Evolutionary conservation across 768 basidiomycete species (phyloP).

Genomic region (Podaxis pistillaris): DNA sequence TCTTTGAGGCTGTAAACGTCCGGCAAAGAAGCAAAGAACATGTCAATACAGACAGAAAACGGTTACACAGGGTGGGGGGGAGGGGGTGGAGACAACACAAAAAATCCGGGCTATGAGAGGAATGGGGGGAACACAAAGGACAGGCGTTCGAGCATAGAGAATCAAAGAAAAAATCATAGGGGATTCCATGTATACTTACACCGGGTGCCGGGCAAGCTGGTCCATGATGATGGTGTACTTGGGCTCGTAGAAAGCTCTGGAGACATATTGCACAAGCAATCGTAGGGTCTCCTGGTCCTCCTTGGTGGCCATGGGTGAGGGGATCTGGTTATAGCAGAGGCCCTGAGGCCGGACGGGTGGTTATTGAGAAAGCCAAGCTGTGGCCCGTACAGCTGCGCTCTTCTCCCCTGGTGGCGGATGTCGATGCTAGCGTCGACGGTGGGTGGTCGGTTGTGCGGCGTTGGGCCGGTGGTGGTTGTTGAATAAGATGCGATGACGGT

Average conservation of each 20-base stretch:
- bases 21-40: slow-evolving; percentile 8
- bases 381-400: slow-evolving; percentile 1
- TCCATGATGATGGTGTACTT: slow-evolving; percentile 91
- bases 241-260: slow-evolving; percentile 92
- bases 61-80: slow-evolving; percentile 9
- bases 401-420: background rate
- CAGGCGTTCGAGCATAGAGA: background rate
- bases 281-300: slow-evolving; percentile 82
- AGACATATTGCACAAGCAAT: slow-evolving; percentile 89
- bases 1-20: slow-evolving; percentile 70
- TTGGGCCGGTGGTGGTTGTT: background rate
- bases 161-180: slow-evolving; percentile 20
- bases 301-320: slow-evolving; percentile 54
- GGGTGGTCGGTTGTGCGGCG: background rate
- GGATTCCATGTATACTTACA: slow-evolving; percentile 66
- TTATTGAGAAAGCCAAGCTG: background rate
- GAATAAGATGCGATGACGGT: background rate
- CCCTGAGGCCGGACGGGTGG: background rate
- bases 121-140: background rate
- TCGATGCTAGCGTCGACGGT: background rate
- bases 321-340: background rate
- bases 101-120: background rate
- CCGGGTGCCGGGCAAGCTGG: slow-evolving; percentile 87
- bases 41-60: slow-evolving; percentile 17
- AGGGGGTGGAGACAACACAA: slow-evolving; percentile 18